These are phyloP conservation scores for Lepidium didymum DNA, from an alignment of 345 rosid species.

Conservation along the genomic window DNA sequence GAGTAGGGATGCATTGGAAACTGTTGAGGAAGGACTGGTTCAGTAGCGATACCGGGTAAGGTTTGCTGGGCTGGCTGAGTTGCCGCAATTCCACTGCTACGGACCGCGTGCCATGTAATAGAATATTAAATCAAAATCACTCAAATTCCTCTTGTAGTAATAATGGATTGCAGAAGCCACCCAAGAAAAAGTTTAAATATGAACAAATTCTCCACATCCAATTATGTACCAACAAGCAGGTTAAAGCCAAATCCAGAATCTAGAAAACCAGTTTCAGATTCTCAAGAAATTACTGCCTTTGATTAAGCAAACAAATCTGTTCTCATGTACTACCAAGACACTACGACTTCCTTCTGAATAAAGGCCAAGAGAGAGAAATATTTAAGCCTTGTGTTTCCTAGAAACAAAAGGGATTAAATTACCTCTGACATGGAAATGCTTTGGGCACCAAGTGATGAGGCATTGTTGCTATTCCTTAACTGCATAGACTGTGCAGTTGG, in stretches of 20 bases:
- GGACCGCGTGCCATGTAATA: constrained; percentile 43
- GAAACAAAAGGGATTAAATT: constrained; percentile 9
- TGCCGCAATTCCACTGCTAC: constrained; percentile 56
- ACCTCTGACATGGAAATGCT: constrained; percentile 78
- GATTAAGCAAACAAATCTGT: background rate
- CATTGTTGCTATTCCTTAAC: constrained; percentile 51
- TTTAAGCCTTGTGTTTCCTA: background rate
- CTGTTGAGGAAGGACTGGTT: constrained; percentile 79
- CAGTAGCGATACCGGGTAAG: constrained; percentile 60
- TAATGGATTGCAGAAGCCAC: background rate
- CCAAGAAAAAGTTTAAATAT: background rate
- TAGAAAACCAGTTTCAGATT: background rate
- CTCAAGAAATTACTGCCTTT: background rate
- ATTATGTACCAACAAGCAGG: background rate
- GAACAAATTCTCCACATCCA: background rate
- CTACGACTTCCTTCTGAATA: background rate
- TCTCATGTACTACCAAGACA: background rate
- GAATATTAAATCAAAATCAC: constrained; percentile 1
- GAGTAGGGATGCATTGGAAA: constrained; percentile 87
- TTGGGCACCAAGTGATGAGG: constrained; percentile 66
- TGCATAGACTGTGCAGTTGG: constrained; percentile 63
- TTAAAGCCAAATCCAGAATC: background rate
- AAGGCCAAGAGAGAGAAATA: background rate
- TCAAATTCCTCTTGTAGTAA: background rate
- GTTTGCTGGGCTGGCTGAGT: constrained; percentile 63